phyloP scores from a whole-genome alignment of 768 basidiomycete genomes.

The Mycena epipterygia region DNA sequence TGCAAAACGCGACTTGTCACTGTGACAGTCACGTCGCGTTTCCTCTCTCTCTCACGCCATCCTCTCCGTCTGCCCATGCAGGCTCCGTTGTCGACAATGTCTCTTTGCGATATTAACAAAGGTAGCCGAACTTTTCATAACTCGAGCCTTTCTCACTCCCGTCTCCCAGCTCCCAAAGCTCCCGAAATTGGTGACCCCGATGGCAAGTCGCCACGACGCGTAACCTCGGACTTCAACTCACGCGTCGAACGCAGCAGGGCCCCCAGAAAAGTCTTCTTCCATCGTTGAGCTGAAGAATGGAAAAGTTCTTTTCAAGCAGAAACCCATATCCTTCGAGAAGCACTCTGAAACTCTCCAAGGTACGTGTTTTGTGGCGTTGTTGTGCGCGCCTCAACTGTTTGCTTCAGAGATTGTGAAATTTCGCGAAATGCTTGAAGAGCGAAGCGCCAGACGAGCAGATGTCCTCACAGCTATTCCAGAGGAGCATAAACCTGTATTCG shows the following conservation, averaged over 20 bases:
- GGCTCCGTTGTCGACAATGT: constrained; percentile 12
- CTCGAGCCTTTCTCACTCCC: not conserved
- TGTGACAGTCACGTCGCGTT: not conserved
- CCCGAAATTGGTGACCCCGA: constrained; percentile 19
- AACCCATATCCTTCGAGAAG: constrained; percentile 80
- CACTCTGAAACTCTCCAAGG: constrained; percentile 88
- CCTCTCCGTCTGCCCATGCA: not conserved
- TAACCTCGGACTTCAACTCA: constrained; percentile 30
- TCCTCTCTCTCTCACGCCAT: not conserved
- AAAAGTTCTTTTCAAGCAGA: constrained; percentile 83
- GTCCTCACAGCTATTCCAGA: constrained; percentile 75
- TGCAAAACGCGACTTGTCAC: constrained; percentile 14
- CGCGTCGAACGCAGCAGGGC: constrained; percentile 51
- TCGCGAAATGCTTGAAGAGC: constrained; percentile 76
- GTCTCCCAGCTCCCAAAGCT: constrained; percentile 15
- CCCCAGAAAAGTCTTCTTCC: constrained; percentile 53
- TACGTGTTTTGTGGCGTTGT: constrained; percentile 41
- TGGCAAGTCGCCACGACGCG: constrained; percentile 44
- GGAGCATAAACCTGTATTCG: constrained; percentile 80
- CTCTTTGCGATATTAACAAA: constrained; percentile 10
- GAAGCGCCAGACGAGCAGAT: constrained; percentile 59
- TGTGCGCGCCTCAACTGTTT: not conserved
- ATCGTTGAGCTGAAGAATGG: constrained; percentile 82
- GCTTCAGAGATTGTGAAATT: constrained; percentile 80
- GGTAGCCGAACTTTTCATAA: not conserved